phyloP scores from a whole-genome alignment of 176 grass and related monocot genomes.

The Oropetium thomaeum region DNA sequence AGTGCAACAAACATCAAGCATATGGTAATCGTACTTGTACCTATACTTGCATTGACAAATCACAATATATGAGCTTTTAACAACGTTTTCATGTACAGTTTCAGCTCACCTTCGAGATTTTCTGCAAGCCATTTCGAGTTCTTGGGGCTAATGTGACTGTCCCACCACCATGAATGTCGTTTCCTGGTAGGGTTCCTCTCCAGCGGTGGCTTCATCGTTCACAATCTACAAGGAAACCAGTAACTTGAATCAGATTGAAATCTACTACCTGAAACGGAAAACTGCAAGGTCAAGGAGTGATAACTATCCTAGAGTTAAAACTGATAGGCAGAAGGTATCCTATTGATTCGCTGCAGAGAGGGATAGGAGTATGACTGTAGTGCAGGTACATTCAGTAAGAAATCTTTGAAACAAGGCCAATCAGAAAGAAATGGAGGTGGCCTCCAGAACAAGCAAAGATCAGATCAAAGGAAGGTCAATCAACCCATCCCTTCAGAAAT shows the following conservation, averaged over 20 bases:
- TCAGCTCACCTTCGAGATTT: constrained; percentile 65
- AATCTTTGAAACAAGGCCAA: background rate
- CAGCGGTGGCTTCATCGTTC: constrained; percentile 53
- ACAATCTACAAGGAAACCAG: background rate
- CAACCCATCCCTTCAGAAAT: background rate
- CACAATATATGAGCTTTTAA: background rate
- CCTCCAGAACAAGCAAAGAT: constrained; percentile 3
- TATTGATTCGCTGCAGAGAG: background rate
- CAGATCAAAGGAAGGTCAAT: constrained; percentile 14
- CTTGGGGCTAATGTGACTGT: constrained; percentile 70
- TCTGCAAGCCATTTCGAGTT: constrained; percentile 84
- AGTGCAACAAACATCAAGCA: constrained; percentile 6
- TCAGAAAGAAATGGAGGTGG: constrained; percentile 1
- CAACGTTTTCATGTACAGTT: background rate
- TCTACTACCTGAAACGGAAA: background rate
- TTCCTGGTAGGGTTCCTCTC: constrained; percentile 57
- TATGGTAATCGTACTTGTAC: background rate
- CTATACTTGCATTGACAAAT: background rate
- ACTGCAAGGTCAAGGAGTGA: background rate
- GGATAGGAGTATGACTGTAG: background rate
- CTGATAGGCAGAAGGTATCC: background rate
- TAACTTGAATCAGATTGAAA: background rate
- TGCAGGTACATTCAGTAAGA: constrained; percentile 7
- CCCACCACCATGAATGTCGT: constrained; percentile 83
- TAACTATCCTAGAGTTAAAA: background rate